phyloP scores from a whole-genome alignment of 2,329 filamentous ascomycete genomes.

The Orbilia ellipsospora region DNA sequence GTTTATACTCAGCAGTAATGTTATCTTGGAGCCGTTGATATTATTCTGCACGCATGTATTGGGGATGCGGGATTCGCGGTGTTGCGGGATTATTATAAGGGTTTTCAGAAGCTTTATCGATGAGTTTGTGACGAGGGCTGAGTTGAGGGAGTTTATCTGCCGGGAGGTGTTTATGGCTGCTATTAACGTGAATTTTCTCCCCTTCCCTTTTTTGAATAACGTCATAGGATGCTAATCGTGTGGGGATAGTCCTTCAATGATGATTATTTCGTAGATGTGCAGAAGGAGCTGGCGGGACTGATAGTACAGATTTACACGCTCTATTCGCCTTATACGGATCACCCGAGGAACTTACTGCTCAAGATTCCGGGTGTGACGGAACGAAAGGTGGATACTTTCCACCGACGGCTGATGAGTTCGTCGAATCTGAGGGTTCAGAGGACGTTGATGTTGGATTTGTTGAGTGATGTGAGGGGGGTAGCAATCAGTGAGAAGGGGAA shows the following conservation, averaged over 20 bases:
- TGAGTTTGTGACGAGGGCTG: constrained; percentile 70
- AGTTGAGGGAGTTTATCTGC: constrained; percentile 87
- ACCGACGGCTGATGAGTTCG: constrained; percentile 70
- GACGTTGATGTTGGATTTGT: constrained; percentile 81
- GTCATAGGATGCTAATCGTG: not conserved
- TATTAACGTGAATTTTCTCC: constrained; percentile 64
- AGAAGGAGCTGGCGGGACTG: constrained; percentile 87
- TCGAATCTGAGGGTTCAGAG: constrained; percentile 68
- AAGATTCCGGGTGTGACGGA: constrained; percentile 80
- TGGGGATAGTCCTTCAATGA: constrained; percentile 79
- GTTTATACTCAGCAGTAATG: constrained; percentile 81
- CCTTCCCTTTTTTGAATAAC: constrained; percentile 60
- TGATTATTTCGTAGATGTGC: constrained; percentile 94
- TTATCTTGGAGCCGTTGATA: constrained; percentile 86
- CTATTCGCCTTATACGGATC: constrained; percentile 76
- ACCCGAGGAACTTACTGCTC: constrained; percentile 79
- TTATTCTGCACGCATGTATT: constrained; percentile 92
- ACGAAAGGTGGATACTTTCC: constrained; percentile 73
- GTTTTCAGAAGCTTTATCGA: constrained; percentile 87
- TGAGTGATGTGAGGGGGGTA: constrained; percentile 87
- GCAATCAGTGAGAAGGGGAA: constrained; percentile 94
- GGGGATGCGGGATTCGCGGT: constrained; percentile 87
- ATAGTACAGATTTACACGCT: constrained; percentile 86
- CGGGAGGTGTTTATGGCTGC: constrained; percentile 83
- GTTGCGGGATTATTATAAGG: constrained; percentile 83